Conservation (phyloP, 139 green algal species). For the Picochlorum sp. region DNA sequence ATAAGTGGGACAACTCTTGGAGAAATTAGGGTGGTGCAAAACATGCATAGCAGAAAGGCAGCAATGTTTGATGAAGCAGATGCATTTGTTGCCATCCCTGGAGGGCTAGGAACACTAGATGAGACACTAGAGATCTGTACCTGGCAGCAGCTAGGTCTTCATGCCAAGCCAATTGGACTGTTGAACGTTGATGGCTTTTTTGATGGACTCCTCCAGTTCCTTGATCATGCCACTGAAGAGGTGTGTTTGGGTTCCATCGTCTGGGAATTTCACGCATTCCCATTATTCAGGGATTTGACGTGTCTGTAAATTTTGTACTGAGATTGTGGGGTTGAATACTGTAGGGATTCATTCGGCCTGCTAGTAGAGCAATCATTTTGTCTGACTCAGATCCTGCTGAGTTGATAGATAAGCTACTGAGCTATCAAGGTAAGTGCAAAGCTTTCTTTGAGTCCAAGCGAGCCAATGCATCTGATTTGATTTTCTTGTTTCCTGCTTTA, state of each 20-base stretch:
- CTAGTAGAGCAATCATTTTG: conserved; percentile 25
- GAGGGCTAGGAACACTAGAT: conserved; percentile 71
- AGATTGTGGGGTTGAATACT: too few relatives aligned
- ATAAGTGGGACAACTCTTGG: conserved; percentile 30
- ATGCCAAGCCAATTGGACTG: conserved; percentile 61
- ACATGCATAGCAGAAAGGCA: conserved; percentile 79
- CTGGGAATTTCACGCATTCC: background rate
- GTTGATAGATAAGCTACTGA: conserved; percentile 30
- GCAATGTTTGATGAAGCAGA: conserved; percentile 65
- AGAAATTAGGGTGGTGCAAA: conserved; percentile 38
- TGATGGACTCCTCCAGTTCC: conserved; percentile 51
- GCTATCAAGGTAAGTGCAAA: conserved; percentile 21
- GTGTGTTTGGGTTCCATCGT: too few relatives aligned
- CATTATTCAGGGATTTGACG: background rate
- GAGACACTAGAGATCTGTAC: conserved; percentile 76
- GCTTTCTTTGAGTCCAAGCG: too few relatives aligned
- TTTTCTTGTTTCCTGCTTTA: too few relatives aligned
- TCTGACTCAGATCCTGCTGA: conserved; percentile 6
- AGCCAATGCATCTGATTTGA: too few relatives aligned
- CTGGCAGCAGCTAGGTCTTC: conserved; percentile 73
- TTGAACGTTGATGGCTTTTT: conserved; percentile 64
- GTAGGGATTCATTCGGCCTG: conserved; percentile 37
- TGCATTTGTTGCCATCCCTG: conserved; percentile 74
- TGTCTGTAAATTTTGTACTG: background rate
- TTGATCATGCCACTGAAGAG: conserved; percentile 44